Base-by-base conservation (phyloP, 495 filamentous ascomycete species). In the Talaromyces nanjingensis region DNA sequence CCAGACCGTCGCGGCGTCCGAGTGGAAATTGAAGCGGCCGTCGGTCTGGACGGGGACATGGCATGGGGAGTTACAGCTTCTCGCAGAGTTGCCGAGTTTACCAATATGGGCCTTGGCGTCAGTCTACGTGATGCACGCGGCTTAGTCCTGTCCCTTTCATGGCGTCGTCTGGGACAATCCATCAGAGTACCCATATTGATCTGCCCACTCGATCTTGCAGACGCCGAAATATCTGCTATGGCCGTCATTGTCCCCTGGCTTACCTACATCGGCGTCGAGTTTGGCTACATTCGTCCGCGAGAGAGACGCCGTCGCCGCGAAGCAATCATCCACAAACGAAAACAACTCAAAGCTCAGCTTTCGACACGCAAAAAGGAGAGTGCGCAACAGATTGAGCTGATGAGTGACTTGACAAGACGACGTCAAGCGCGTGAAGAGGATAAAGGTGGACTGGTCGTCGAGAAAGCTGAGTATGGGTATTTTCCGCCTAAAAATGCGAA, bases 381-480 rank as follows among this genome's bases (percentile, higher is more conserved):
- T 39, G 73, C 74, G 57, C 77, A 85, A 64, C 76, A 83, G 29
- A 81, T 81, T 52, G 76, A 77, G 59, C 66, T 86, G 39, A 82
- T 87, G 77, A 65, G 65, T 1, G 79, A 81, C 1, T 76, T 79
- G 39, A 84, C 84, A 3, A 76, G 73, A 65, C 70, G 74, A 20
- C 74, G 78, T 20, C 83, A 85, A 69, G 67, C 66, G 7, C 71
- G 65, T 53, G 79, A 83, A 65, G 64, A 70, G 14, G 64, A 56
- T 3, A 69, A 76, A 18, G 71, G 71, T 27, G 79, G 79, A 3
- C 63, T 81, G 39, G 69, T 80, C 7, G 71, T 81, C 11, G 69
- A 64, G 39, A 76, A 72, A 64, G 79, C 79, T 1, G 76, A 80
- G 63, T 81, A 79, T 65, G 77, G 75, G 3, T 74, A 77, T 65